A percentile compares a stretch with the other conserved stretches of the same genome.
These are phyloP conservation scores for Auxenochlorella pyrenoidosa DNA, from an alignment of 139 green algal genomes.

Conservation along the genomic window DNA sequence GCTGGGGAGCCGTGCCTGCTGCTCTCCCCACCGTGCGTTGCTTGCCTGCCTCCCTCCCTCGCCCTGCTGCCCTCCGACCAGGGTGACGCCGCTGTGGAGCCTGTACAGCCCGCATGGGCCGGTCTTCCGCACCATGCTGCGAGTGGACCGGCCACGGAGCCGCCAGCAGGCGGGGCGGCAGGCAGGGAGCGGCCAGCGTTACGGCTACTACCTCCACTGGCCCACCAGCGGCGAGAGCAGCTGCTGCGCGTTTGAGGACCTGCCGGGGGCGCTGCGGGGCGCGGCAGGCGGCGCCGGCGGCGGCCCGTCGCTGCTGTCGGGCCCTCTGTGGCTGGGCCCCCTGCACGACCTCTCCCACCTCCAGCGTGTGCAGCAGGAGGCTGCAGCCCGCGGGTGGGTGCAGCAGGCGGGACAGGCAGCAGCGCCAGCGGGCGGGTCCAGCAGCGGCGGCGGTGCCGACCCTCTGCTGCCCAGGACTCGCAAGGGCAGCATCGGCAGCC, in stretches of 20 bases:
- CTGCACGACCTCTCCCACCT: slow-evolving; percentile 18
- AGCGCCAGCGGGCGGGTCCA: background rate
- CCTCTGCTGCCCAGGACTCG: background rate
- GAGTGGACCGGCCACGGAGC: background rate
- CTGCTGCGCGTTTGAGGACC: background rate
- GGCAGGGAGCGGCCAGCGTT: background rate
- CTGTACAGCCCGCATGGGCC: slow-evolving; percentile 31
- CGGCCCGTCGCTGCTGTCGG: slow-evolving; percentile 4
- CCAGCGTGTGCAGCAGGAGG: background rate
- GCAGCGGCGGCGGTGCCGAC: background rate
- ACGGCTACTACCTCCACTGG: slow-evolving; percentile 10
- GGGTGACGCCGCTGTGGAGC: slow-evolving; percentile 27
- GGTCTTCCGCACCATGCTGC: slow-evolving; percentile 30
- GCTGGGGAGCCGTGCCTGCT: background rate
- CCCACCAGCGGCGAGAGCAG: slow-evolving; percentile 12
- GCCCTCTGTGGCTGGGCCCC: slow-evolving; percentile 23
- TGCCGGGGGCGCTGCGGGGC: background rate
- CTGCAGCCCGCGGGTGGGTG: slow-evolving; percentile 15
- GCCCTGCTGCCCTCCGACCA: too few species aligned
- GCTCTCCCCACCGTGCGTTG: background rate
- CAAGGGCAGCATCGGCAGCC: slow-evolving; percentile 16
- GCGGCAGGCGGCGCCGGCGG: background rate
- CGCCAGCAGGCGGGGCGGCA: background rate
- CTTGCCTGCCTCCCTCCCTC: too few species aligned
- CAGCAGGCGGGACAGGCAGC: background rate